Evolutionary conservation across 2,329 filamentous ascomycete species (phyloP).

Genomic region (Monosporascus sp.): DNA sequence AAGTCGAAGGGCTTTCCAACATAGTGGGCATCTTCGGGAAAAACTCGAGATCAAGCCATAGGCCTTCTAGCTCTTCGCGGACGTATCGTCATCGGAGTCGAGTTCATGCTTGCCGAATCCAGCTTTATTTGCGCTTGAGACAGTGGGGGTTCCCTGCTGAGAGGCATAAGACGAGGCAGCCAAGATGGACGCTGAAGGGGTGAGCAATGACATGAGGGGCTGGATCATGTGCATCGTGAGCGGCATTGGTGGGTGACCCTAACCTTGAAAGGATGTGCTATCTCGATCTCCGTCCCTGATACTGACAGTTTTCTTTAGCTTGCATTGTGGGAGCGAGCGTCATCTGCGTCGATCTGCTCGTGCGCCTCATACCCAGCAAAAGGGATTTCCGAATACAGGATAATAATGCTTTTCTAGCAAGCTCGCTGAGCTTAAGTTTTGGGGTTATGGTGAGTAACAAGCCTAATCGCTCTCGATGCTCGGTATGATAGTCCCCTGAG

Average conservation of each 20-base stretch:
- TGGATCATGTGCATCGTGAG: slow-evolving; percentile 92
- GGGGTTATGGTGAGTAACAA: slow-evolving; percentile 94
- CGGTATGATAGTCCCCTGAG: not conserved
- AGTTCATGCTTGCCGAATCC: not conserved
- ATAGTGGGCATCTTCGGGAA: not conserved
- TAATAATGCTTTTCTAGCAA: slow-evolving; percentile 80
- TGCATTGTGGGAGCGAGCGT: slow-evolving; percentile 73
- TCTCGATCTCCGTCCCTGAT: slow-evolving; percentile 1
- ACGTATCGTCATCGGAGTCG: not conserved
- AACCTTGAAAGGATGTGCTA: slow-evolving; percentile 1
- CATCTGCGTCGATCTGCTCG: slow-evolving; percentile 77
- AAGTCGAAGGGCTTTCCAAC: not conserved
- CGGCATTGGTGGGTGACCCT: slow-evolving; percentile 51
- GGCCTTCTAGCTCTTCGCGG: not conserved
- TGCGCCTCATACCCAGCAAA: slow-evolving; percentile 67
- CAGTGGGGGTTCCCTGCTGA: not conserved
- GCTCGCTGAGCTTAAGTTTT: slow-evolving; percentile 86
- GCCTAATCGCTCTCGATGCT: slow-evolving; percentile 18
- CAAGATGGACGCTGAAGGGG: slow-evolving; percentile 33
- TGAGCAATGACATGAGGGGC: slow-evolving; percentile 79
- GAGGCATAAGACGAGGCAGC: slow-evolving; percentile 14
- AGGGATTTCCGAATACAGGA: slow-evolving; percentile 81
- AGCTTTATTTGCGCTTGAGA: not conserved
- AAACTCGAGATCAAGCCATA: not conserved
- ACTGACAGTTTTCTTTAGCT: slow-evolving; percentile 30